These are phyloP conservation scores for Niebla homalea DNA, from an alignment of 495 filamentous ascomycete genomes.

Conservation along the genomic window DNA sequence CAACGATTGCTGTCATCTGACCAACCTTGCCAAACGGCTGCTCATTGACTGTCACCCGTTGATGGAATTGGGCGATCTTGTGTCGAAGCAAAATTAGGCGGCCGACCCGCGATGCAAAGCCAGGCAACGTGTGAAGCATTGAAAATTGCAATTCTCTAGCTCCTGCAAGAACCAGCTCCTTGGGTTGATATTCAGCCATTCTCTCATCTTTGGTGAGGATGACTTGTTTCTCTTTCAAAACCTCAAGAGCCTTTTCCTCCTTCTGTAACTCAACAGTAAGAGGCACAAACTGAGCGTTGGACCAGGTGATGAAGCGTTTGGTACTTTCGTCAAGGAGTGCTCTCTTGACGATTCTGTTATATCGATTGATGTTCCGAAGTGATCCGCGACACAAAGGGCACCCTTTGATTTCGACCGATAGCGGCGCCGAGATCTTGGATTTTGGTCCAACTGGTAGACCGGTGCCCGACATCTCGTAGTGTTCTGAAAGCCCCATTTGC, in stretches of 20 bases:
- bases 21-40: constrained; percentile 46
- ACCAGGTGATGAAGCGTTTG: constrained; percentile 45
- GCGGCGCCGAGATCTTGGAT: constrained; percentile 25
- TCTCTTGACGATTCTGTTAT: constrained; percentile 50
- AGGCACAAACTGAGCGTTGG: constrained; percentile 33
- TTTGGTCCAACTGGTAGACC: not conserved
- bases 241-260: constrained; percentile 18
- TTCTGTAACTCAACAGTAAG: constrained; percentile 28
- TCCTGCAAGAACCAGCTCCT: not conserved
- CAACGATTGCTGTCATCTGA: constrained; percentile 35
- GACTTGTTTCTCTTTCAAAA: constrained; percentile 7
- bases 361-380: constrained; percentile 47
- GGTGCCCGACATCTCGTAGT: not conserved
- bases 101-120: not conserved
- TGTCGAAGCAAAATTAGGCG: constrained; percentile 21
- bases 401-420: constrained; percentile 37
- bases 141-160: not conserved
- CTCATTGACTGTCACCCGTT: constrained; percentile 35
- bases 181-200: not conserved
- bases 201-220: not conserved
- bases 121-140: not conserved
- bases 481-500: not conserved
- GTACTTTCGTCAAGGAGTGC: constrained; percentile 51
- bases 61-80: constrained; percentile 27
- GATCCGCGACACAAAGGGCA: constrained; percentile 53